Base-by-base conservation (phyloP, 2,329 filamentous ascomycete genomes). In the Nothopassalora personata region DNA sequence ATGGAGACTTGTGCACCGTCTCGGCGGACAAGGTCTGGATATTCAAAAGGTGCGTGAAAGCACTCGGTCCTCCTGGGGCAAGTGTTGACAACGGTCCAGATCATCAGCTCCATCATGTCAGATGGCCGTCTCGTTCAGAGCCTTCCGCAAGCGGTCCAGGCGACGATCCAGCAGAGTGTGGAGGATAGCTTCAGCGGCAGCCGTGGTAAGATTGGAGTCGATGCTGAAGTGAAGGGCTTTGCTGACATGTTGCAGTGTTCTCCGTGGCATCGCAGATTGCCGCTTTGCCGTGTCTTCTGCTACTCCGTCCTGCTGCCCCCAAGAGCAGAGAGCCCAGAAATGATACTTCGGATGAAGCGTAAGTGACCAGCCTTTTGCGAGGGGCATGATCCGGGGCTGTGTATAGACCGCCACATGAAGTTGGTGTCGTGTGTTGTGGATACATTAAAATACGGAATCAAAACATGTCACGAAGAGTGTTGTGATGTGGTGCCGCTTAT, bases 251-350 rank as follows among this genome's bases (percentile, higher is more conserved):
- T 39, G 18, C 33, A 53, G 51, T 18, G 34, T 19, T 53, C n/a
- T 53, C 51, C 13, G 13, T 28, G 51, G 51, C 51, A 23, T 28
- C 51, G 39, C 51, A 53, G 19, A n/a, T 53, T 23, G 51, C 51
- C 0, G 39, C 51, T 7, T 3, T 53, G 23, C 51, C 33, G 8
- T 53, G 51, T 19, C 15, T 53, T 13, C 13, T 36, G 13, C 34
- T 43, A 28, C 51, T 34, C 8, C 43, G 43, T 18, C 5, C 43
- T 34, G 31, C 31, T 34, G 31, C 31, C 7, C 11, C 2, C 31
- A 34, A 34, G 11, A 11, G 8, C 31, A 34, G 31, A 34, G 31
- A 34, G 31, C 31, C 31, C 1, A 3, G 31, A 34, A 11, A 34
- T 9, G 31, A 34, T 9, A 9, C 31, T 11, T 34, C 31, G 31